Evolutionary conservation across 2,329 filamentous ascomycete genomes (phyloP).

Genomic region (Lachnum nothofagi): DNA sequence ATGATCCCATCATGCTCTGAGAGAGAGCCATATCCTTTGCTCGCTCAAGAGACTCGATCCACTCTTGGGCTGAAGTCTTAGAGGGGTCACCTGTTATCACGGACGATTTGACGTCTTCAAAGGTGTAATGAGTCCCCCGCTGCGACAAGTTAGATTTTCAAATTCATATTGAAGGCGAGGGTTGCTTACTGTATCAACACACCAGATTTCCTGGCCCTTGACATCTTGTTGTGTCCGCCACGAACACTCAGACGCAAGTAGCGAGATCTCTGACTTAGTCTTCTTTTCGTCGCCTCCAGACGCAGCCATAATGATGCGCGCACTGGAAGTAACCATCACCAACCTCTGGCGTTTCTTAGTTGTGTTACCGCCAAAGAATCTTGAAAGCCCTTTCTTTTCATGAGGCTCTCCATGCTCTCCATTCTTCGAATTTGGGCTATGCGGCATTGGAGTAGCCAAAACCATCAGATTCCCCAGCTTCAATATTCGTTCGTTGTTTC

Average conservation of each 20-base stretch:
- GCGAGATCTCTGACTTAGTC: constrained; percentile 84
- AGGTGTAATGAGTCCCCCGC: constrained; percentile 85
- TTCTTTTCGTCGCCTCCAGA: constrained; percentile 95
- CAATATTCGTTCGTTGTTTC: constrained; percentile 86
- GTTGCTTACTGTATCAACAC: constrained; percentile 80
- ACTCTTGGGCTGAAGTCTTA: constrained; percentile 74
- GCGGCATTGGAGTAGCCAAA: constrained; percentile 68
- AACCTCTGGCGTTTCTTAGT: constrained; percentile 89
- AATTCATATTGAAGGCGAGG: neutral
- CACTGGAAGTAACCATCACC: constrained; percentile 91
- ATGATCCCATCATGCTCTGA: constrained; percentile 62
- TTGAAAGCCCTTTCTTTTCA: constrained; percentile 88
- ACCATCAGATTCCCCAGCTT: constrained; percentile 91
- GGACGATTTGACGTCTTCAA: constrained; percentile 83
- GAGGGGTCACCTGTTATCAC: constrained; percentile 54
- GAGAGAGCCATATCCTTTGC: constrained; percentile 79
- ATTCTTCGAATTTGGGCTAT: constrained; percentile 66
- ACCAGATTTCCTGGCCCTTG: constrained; percentile 86
- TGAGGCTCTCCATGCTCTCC: constrained; percentile 62
- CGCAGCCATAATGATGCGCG: constrained; percentile 81
- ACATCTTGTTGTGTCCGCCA: constrained; percentile 78
- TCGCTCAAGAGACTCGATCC: constrained; percentile 83
- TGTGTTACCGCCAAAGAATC: constrained; percentile 87
- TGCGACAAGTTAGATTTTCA: constrained; percentile 21
- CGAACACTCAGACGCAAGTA: constrained; percentile 67